A percentile compares a stretch with the other conserved stretches of the same genome.
Conservation (phyloP, 306 rosid species). For the Fragaria nilgerrensis region DNA sequence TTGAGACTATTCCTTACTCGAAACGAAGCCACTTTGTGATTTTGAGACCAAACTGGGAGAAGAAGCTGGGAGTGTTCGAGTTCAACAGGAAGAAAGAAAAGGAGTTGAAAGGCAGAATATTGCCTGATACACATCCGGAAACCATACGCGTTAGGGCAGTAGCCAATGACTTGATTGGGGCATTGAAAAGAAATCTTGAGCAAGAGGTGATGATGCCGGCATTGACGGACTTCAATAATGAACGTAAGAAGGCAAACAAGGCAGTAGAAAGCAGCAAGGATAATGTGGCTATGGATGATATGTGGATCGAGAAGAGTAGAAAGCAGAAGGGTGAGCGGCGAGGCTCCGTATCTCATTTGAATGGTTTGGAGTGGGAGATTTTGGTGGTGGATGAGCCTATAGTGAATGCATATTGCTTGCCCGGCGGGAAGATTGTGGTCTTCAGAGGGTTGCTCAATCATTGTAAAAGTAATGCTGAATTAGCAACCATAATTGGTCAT, state of each 20-base stretch:
- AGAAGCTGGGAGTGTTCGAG: constrained; percentile 55
- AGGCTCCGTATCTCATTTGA: constrained; percentile 45
- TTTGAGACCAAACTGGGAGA: constrained; percentile 54
- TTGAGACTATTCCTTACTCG: constrained; percentile 74
- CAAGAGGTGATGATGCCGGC: too few relatives aligned
- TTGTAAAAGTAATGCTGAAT: constrained; percentile 61
- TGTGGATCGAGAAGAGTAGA: too few relatives aligned
- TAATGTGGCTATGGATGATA: too few relatives aligned
- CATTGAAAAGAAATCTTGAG: too few relatives aligned
- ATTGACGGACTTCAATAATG: too few relatives aligned
- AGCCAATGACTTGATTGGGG: too few relatives aligned
- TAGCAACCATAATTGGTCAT: constrained; percentile 80
- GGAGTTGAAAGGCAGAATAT: constrained; percentile 50
- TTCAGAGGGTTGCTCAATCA: constrained; percentile 66
- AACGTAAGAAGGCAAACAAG: too few relatives aligned
- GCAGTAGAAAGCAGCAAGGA: too few relatives aligned
- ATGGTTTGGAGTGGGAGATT: constrained; percentile 82
- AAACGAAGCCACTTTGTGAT: constrained; percentile 69
- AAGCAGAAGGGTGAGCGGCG: too few relatives aligned
- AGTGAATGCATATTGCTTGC: constrained; percentile 70
- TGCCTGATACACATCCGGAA: constrained; percentile 39
- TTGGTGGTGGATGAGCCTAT: constrained; percentile 67
- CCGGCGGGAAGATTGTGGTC: constrained; percentile 88
- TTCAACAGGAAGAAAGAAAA: constrained; percentile 52
- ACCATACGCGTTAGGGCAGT: too few relatives aligned